These are phyloP conservation scores for Gynochthodes officinalis DNA, from an alignment of 257 asterid species.

Conservation along the genomic window DNA sequence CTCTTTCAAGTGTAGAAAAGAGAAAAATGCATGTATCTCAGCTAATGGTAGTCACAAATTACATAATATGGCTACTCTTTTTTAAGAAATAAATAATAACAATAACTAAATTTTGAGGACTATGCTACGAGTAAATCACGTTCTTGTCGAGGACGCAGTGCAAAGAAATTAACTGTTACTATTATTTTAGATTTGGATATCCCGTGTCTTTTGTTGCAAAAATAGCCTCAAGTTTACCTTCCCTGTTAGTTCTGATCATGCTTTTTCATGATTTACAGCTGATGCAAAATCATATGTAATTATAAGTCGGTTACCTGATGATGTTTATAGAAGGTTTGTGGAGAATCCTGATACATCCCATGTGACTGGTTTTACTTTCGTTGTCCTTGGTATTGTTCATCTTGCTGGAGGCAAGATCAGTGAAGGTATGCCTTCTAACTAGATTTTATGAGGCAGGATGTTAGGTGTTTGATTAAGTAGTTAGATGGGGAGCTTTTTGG, in stretches of 20 bases:
- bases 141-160: not conserved
- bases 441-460: not conserved
- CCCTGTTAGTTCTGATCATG: not conserved
- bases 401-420: slow-evolving; percentile 73
- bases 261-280: slow-evolving; percentile 41
- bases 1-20: not conserved
- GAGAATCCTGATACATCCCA: slow-evolving; percentile 57
- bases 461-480: slow-evolving; percentile 3
- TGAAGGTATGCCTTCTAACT: slow-evolving; percentile 56
- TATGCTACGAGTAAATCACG: not conserved
- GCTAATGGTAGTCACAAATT: not conserved
- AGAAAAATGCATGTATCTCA: not conserved
- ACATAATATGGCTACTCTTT: not conserved
- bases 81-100: not conserved
- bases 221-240: not conserved
- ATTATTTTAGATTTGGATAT: not conserved
- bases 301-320: slow-evolving; percentile 62
- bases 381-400: slow-evolving; percentile 61
- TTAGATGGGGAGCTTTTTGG: not conserved
- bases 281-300: slow-evolving; percentile 80
- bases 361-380: slow-evolving; percentile 67
- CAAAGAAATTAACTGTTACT: not conserved
- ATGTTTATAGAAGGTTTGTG: slow-evolving; percentile 55
- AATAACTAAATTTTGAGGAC: not conserved
- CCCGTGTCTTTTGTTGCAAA: not conserved